Evolutionary conservation across 177 flowering plant genomes (phyloP), one percentile per base, ranked within the genome.

Genomic region (Tripterygium wilfordii): DNA sequence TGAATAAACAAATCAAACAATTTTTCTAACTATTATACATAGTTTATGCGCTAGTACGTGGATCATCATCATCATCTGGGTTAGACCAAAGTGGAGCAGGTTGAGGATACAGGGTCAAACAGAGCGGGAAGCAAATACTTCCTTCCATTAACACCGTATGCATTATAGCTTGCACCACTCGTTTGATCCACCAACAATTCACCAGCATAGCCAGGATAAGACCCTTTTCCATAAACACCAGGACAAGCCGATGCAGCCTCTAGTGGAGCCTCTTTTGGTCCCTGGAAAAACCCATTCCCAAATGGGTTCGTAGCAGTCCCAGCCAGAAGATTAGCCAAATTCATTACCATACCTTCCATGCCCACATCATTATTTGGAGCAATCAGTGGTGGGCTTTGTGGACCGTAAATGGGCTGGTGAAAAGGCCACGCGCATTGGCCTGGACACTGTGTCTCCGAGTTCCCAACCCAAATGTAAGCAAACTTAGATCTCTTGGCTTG

Each of bases 401-500:
- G 82, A 6, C 85, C 85, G 55, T 71, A 72, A 12, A 70, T 53
- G 25, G 85, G 85, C 58, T 72, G 72, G 73, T 78, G 77, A 55
- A 76, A 76, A 0, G 84, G 84, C 84, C 84, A 78, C 9, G 84
- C 84, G 52, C 84, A 79, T 25, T 60, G 64, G 0, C 83, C 83
- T 0, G 83, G 83, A 52, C 83, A 78, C 52, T 75, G 80, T 0
- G 56, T 62, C 69, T 56, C 75, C 0, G 85, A 72, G 74, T 79
- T 73, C 0, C 85, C 85, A 0, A 79, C 82, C 85, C 85, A 79
- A 10, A 79, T 62, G 64, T 68, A 79, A 0, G 76, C 69, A 24
- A 62, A 65, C 37, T 59, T 67, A 61, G 39, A 20, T 22, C 8
- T 43, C 63, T 58, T 59, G 8, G 56, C 58, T 25, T 33, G 22